Conservation (phyloP, 371 early-diverging fungal genomes). For the Chytridium lagenaria region DNA sequence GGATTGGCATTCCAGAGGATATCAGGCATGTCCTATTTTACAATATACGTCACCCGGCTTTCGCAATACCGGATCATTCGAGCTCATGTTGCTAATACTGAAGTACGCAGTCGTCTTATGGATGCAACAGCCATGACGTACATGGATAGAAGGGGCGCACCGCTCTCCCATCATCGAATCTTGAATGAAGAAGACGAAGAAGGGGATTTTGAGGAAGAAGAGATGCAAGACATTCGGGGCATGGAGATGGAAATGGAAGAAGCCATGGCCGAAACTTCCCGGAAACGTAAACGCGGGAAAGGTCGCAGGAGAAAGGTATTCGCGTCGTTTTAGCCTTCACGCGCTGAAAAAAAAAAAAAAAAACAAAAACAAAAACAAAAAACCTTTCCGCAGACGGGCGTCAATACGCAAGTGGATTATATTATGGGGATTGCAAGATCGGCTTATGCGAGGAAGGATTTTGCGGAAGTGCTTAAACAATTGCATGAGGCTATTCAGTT, state of each 20-base stretch:
- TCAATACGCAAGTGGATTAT: constrained; percentile 17
- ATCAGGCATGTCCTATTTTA: neutral
- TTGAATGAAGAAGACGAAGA: constrained; percentile 25
- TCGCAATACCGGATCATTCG: neutral
- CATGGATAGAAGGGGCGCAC: neutral
- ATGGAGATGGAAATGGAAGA: neutral
- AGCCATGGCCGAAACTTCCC: neutral
- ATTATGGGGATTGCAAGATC: constrained; percentile 72
- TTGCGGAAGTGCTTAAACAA: constrained; percentile 68
- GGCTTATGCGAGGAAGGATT: constrained; percentile 72
- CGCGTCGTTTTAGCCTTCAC: neutral
- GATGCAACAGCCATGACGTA: neutral
- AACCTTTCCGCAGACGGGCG: too few relatives aligned
- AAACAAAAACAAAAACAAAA: too few relatives aligned
- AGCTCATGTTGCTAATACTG: neutral
- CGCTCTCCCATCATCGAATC: neutral
- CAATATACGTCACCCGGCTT: neutral
- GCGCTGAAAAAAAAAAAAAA: neutral
- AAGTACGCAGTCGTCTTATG: neutral
- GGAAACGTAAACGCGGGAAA: constrained; percentile 1
- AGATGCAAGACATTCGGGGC: neutral
- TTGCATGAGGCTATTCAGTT: constrained; percentile 78
- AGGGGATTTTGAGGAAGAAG: constrained; percentile 23
- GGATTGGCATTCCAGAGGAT: neutral
- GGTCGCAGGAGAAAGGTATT: neutral